phyloP scores from a whole-genome alignment of 768 basidiomycete genomes.

The Hygrocybe coccinea region DNA sequence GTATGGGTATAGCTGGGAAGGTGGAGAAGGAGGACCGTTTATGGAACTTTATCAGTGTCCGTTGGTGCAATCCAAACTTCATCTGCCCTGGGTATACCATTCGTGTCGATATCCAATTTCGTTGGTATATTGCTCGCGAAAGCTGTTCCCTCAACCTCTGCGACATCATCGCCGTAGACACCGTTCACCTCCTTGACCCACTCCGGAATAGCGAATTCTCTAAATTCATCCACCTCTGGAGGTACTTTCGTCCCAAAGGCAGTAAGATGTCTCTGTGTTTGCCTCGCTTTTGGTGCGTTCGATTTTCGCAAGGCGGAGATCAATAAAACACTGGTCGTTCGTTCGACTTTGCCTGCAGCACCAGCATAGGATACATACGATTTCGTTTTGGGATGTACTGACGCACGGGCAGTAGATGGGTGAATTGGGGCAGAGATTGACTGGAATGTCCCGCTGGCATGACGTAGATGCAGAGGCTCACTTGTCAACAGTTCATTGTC shows the following conservation, averaged over 20 bases:
- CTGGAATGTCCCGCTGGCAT: not conserved
- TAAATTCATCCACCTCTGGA: constrained; percentile 39
- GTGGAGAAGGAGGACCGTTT: no score
- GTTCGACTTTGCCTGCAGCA: constrained; percentile 14
- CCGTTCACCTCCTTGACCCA: constrained; percentile 35
- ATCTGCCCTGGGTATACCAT: not conserved
- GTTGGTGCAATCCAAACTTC: not conserved
- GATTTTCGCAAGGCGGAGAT: constrained; percentile 49
- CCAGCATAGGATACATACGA: constrained; percentile 16
- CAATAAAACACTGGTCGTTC: constrained; percentile 30
- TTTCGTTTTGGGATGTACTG: constrained; percentile 12
- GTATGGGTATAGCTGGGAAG: no score
- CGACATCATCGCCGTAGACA: not conserved
- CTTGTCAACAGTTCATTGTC: not conserved
- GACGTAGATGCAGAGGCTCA: constrained; percentile 3
- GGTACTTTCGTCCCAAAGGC: constrained; percentile 63
- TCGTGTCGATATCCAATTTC: not conserved
- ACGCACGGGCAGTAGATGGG: constrained; percentile 15
- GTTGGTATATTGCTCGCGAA: not conserved
- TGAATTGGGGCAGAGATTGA: constrained; percentile 19
- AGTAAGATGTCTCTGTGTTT: constrained; percentile 48
- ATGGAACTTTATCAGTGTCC: not conserved
- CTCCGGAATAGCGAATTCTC: constrained; percentile 54
- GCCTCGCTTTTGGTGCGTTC: constrained; percentile 39
- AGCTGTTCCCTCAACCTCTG: not conserved